These are phyloP conservation scores for Takashimella tepidaria DNA, from an alignment of 1,284 basidiomycete species.

Conservation along the genomic window DNA sequence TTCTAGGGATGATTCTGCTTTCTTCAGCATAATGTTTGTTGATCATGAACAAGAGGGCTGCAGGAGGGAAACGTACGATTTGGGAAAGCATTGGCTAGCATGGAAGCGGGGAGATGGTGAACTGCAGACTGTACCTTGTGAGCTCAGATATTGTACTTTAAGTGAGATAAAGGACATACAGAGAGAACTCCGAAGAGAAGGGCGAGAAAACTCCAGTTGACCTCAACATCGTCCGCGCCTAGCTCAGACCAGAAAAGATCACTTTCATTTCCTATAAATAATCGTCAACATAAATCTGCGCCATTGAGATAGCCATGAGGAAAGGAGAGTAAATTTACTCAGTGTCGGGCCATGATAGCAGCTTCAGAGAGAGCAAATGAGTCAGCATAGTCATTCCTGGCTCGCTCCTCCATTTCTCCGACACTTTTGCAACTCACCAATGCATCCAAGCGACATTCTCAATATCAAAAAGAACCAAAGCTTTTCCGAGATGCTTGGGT, in stretches of 20 bases:
- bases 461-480: constrained; percentile 15
- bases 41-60: neutral
- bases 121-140: constrained; percentile 8
- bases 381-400: neutral
- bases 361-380: neutral
- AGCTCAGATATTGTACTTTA: no score
- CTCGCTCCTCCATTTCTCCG: no score
- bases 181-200: constrained; percentile 15
- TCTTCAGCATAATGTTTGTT: neutral
- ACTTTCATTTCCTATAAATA: constrained; percentile 8
- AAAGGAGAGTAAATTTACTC: constrained; percentile 1
- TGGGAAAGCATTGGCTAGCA: constrained; percentile 8
- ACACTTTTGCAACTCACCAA: no score
- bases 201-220: constrained; percentile 19
- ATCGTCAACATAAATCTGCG: no score
- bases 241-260: constrained; percentile 20
- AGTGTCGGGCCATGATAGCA: constrained; percentile 13
- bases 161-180: constrained; percentile 3
- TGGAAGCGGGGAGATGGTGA: constrained; percentile 14
- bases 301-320: no score
- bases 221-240: constrained; percentile 15
- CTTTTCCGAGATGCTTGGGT: constrained; percentile 6
- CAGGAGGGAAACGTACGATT: constrained; percentile 1
- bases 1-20: constrained; percentile 4
- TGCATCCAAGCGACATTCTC: constrained; percentile 20